Evolutionary conservation across 495 filamentous ascomycete species (phyloP).

Genomic region (Glonium stellatum): DNA sequence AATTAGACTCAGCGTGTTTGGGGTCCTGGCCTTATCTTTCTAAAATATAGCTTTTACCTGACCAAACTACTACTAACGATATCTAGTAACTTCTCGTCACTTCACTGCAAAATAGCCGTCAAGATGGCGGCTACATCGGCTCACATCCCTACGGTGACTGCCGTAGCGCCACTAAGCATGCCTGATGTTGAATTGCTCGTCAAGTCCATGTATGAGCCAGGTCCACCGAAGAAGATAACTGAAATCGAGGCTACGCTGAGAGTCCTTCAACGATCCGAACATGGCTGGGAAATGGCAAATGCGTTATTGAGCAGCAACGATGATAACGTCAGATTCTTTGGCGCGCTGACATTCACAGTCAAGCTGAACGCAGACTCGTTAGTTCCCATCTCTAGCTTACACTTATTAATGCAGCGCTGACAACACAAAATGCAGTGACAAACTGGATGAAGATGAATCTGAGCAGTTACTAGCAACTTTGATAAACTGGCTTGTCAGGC

Average conservation of each 20-base stretch:
- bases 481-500: constrained; percentile 50
- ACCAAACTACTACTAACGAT: neutral
- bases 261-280: constrained; percentile 62
- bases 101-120: neutral
- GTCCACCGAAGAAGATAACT: constrained; percentile 51
- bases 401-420: constrained; percentile 18
- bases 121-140: constrained; percentile 11
- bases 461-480: constrained; percentile 61
- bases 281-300: constrained; percentile 82
- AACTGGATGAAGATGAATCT: constrained; percentile 55
- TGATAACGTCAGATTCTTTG: constrained; percentile 79
- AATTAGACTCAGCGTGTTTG: neutral
- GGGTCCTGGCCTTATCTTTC: neutral
- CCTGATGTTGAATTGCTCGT: constrained; percentile 22
- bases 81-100: neutral
- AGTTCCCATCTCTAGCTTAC: constrained; percentile 5
- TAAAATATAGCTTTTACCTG: neutral
- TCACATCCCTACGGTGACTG: constrained; percentile 5
- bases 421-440: constrained; percentile 40
- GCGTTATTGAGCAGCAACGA: constrained; percentile 57
- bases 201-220: constrained; percentile 41
- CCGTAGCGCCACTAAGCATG: constrained; percentile 3
- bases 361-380: constrained; percentile 84
- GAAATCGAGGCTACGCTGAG: constrained; percentile 72
- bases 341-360: constrained; percentile 86